Evolutionary conservation across 2,329 filamentous ascomycete species (phyloP), one percentile per base, ranked within the genome.

Genomic region (Diaporthe amygdali): DNA sequence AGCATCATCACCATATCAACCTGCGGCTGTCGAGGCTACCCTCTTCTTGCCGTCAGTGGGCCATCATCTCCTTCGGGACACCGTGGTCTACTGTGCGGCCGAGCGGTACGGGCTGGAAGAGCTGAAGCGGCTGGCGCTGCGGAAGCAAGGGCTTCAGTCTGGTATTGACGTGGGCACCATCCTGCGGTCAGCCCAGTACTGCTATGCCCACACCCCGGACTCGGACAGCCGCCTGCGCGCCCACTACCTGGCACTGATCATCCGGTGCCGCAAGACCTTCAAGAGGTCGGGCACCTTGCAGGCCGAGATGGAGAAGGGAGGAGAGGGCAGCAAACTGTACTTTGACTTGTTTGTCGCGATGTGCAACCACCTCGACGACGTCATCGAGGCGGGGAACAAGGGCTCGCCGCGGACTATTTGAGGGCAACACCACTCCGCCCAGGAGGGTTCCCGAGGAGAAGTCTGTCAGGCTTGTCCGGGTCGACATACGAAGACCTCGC

Each of bases 211-310:
- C 87, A 98, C 96, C 79, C 95, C 95, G 76, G 94, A 97, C 86
- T 93, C 91, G 78, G 95, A 98, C 86, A 96, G 93, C 80, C 91
- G 92, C 79, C 91, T 98, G 83, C 95, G 95, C 86, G 95, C 95
- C 87, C 95, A 97, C 87, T 98, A 97, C 88, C 92, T 98, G 82
- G 94, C 95, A 82, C 90, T 98, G 84, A 97, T 98, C 84, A 97
- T 98, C 87, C 93, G 95, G 87, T 96, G 94, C 89, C 94, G 96
- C 83, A 95, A 95, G 88, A 97, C 94, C 79, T 98, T 98, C 84
- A 98, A 97, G 92, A 92, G 93, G 85, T 97, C 95, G 87, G 95
- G 95, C 84, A 98, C 95, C 84, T 97, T 98, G 95, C 95, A 98
- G 89, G 92, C 93, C 86, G 95, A 98, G 87, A 98, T 98, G 95